Evolutionary conservation across 2,329 filamentous ascomycete genomes (phyloP), one percentile per base, ranked within the genome.

Genomic region (Dactylellina leptospora): DNA sequence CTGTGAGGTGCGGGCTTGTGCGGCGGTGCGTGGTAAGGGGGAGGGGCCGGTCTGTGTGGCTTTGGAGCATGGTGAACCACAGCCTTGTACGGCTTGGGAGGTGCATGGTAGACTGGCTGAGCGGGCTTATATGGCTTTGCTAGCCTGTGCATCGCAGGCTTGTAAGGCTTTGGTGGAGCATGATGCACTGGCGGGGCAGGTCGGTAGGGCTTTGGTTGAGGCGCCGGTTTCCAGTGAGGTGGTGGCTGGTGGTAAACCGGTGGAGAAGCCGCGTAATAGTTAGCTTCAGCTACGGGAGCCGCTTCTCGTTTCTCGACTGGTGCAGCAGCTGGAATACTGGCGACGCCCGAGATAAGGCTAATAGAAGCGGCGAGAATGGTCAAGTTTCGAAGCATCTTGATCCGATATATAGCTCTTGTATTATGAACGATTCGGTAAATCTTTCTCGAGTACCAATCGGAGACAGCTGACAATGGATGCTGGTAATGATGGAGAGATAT

Each of bases 381-480:
- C 16, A 72, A 28, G 27, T 64, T 72, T 55, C 59, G 68, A 60
- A 72, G 27, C 59, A 72, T 72, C 13, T 25, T 64, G 53, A 42
- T 22, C n/a, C 23, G 16, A 20, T 60, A 18, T 40, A 33, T 58
- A 30, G 8, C n/a, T 30, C 50, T 30, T 3, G 6, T 36, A 9
- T 42, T 10, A 18, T 22, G 13, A 30, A 25, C 30, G 27, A 54
- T 23, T 40, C 30, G 25, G 8, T 4, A 54, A 54, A 30, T 40
- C 30, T 30, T 3, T 5, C 13, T n/a, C 18, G 13, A 9, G 8
- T 56, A 8, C 53, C 28, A 51, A 45, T 48, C 18, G 44, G 48
- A 11, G 22, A 62, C 33, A 44, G 23, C 36, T 58, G 56, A 27
- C 30, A 36, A 50, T 56, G 62, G 58, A 51, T 58, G 56, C 18